phyloP scores from a whole-genome alignment of 805 yeast genomes.

The Suhomyces vadensis region DNA sequence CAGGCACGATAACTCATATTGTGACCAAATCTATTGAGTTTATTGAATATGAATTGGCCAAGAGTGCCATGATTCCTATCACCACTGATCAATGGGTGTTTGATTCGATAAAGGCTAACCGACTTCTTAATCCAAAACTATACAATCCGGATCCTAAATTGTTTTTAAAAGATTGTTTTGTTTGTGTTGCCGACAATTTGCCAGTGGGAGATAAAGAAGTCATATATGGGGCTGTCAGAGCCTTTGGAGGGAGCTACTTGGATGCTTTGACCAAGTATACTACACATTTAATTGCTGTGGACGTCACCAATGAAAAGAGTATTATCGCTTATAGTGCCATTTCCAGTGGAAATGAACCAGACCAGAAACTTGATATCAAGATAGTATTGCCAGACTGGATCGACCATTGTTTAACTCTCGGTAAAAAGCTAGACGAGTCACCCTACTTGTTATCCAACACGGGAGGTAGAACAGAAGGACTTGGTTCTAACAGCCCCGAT shows the following conservation, averaged over 20 bases:
- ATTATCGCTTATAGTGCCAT: conserved; percentile 50
- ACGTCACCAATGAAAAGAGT: conserved; percentile 55
- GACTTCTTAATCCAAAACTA: conserved; percentile 51
- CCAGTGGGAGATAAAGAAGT: conserved; percentile 63
- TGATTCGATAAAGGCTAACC: conserved; percentile 43
- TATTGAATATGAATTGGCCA: conserved; percentile 48
- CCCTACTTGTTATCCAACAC: conserved; percentile 50
- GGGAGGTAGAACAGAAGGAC: background rate
- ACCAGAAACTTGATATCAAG: conserved; percentile 43
- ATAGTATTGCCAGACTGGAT: conserved; percentile 82
- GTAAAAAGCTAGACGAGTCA: conserved; percentile 50
- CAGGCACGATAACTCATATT: conserved; percentile 43
- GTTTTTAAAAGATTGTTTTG: conserved; percentile 59
- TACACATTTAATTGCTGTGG: conserved; percentile 72
- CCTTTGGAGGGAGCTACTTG: conserved; percentile 75
- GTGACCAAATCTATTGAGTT: conserved; percentile 55
- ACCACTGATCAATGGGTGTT: conserved; percentile 63
- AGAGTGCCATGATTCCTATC: conserved; percentile 60
- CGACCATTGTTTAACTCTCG: conserved; percentile 60
- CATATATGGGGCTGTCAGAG: conserved; percentile 65
- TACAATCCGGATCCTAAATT: conserved; percentile 73
- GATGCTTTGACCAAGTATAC: conserved; percentile 66
- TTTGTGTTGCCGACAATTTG: conserved; percentile 59
- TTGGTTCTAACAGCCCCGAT: conserved; percentile 1
- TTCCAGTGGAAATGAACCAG: conserved; percentile 11